A percentile compares a stretch with the other conserved stretches of the same genome.
Evolutionary conservation across 164 flowering plant species (phyloP).

Genomic region (Vitis riparia): DNA sequence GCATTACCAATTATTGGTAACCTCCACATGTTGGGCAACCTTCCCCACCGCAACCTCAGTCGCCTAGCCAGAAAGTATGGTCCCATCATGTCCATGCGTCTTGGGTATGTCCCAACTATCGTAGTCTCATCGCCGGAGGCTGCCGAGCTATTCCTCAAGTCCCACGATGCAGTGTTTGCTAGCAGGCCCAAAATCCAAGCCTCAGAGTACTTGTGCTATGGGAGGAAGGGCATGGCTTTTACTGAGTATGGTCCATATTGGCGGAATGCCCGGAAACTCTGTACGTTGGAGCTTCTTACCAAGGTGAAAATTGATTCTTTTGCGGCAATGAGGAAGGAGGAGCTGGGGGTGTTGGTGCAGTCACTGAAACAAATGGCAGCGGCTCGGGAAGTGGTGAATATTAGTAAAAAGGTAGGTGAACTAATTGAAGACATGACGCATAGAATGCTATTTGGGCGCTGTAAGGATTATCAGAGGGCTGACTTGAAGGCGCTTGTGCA

Average conservation of each 20-base stretch:
- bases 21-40: conserved; percentile 23
- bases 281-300: conserved; percentile 24
- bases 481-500: conserved; percentile 9
- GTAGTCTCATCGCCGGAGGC: conserved; percentile 22
- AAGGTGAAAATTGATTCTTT: conserved; percentile 17
- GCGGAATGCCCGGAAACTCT: conserved; percentile 23
- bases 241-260: conserved; percentile 28
- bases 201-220: conserved; percentile 12
- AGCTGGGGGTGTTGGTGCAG: not conserved
- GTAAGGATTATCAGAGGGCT: conserved; percentile 4
- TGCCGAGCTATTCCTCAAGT: conserved; percentile 26
- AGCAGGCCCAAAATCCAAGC: conserved; percentile 17
- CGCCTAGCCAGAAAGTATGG: conserved; percentile 19
- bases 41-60: conserved; percentile 23
- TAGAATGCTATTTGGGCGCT: conserved; percentile 13
- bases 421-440: conserved; percentile 10
- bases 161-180: conserved; percentile 23
- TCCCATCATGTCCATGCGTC: conserved; percentile 24
- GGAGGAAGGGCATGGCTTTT: conserved; percentile 9
- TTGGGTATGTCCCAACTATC: conserved; percentile 19
- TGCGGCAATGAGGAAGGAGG: conserved; percentile 10
- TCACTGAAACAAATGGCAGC: too few species aligned
- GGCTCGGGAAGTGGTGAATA: not conserved
- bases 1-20: conserved; percentile 28
- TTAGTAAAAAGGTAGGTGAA: conserved; percentile 9